Evolutionary conservation across 2,329 filamentous ascomycete genomes (phyloP).

Genomic region (Xylaria digitata): DNA sequence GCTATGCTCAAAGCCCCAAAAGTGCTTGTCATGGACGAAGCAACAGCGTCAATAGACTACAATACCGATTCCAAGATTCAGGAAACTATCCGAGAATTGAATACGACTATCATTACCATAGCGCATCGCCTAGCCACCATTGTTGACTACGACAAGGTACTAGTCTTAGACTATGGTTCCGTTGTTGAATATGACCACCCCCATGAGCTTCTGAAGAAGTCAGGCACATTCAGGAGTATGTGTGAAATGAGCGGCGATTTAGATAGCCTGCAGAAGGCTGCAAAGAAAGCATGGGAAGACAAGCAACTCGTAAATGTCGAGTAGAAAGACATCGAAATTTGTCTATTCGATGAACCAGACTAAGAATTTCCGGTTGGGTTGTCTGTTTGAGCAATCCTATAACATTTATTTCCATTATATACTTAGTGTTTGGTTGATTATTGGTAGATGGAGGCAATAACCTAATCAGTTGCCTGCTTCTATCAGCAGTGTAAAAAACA

Average conservation of each 20-base stretch:
- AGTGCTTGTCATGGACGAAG: constrained; percentile 99
- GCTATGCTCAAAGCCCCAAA: constrained; percentile 91
- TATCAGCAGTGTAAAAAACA: constrained; percentile 15
- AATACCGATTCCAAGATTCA: constrained; percentile 96
- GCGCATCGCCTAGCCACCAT: constrained; percentile 96
- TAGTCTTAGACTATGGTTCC: constrained; percentile 89
- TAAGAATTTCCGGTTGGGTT: background rate
- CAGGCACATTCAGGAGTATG: constrained; percentile 72
- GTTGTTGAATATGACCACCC: constrained; percentile 94
- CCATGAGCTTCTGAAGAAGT: constrained; percentile 79
- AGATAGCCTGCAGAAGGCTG: constrained; percentile 62
- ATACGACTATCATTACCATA: constrained; percentile 95
- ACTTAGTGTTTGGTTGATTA: constrained; percentile 10
- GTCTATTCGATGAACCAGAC: constrained; percentile 5
- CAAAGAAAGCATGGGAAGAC: constrained; percentile 63
- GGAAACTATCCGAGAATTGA: constrained; percentile 92
- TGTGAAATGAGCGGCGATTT: constrained; percentile 73
- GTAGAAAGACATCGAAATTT: constrained; percentile 36
- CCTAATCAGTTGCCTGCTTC: background rate
- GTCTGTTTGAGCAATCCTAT: background rate
- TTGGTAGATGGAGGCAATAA: constrained; percentile 4
- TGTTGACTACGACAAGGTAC: constrained; percentile 96
- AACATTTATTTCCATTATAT: constrained; percentile 24
- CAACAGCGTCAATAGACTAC: constrained; percentile 97
- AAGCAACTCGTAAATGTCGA: constrained; percentile 56